Evolutionary conservation across 306 rosid species (phyloP).

Genomic region (Cucurbita moschata): DNA sequence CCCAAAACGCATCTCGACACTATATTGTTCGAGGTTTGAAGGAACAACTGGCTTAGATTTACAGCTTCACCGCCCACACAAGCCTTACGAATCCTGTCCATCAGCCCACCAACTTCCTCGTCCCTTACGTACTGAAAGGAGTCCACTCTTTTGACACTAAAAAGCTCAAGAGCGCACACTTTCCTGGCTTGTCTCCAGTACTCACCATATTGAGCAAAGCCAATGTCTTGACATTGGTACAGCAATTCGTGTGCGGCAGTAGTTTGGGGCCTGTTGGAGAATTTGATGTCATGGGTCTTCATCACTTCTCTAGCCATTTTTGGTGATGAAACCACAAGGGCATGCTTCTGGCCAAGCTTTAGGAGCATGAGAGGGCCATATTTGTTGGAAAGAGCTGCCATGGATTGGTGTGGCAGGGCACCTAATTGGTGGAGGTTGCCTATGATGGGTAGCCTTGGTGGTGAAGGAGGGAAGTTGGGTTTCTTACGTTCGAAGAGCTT

Average conservation of each 20-base stretch:
- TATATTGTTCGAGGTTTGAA: no score
- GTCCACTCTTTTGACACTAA: no score
- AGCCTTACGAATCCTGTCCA: no score
- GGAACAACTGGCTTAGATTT: no score
- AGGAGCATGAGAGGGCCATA: slow-evolving; percentile 45
- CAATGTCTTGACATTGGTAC: background rate
- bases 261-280: background rate
- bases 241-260: background rate
- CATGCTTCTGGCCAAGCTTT: slow-evolving; percentile 25
- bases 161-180: no score
- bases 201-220: background rate
- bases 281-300: background rate
- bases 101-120: no score
- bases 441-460: slow-evolving; percentile 1
- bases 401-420: slow-evolving; percentile 16
- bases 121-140: no score
- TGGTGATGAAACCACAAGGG: slow-evolving; percentile 4
- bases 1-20: no score
- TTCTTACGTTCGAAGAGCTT: background rate
- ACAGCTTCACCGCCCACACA: no score
- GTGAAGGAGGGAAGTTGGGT: background rate
- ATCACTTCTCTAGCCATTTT: background rate
- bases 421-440: slow-evolving; percentile 45
- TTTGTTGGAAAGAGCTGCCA: slow-evolving; percentile 15
- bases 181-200: slow-evolving; percentile 12